These are phyloP conservation scores for Phytophthora megakarya DNA, from an alignment of 352 stramenopile species.

Conservation along the genomic window DNA sequence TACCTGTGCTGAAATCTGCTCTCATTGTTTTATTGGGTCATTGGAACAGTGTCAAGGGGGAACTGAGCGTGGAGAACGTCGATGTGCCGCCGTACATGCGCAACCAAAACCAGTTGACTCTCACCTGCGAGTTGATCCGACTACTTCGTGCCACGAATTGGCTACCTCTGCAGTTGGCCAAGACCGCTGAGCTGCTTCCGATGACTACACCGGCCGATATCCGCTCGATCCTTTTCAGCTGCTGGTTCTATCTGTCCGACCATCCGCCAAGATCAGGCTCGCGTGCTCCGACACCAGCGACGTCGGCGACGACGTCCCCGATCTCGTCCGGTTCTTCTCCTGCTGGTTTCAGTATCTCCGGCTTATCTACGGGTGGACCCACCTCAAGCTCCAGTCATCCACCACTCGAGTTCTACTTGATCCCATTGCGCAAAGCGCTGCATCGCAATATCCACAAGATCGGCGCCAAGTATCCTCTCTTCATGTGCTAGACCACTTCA, in stretches of 20 bases:
- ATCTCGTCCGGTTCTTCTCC: constrained; percentile 55
- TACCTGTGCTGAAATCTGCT: constrained; percentile 78
- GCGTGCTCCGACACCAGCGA: constrained; percentile 42
- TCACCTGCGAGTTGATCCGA: constrained; percentile 69
- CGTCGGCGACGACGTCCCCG: constrained; percentile 49
- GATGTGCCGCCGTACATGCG: constrained; percentile 85
- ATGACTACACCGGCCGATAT: constrained; percentile 73
- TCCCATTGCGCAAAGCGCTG: constrained; percentile 75
- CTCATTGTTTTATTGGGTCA: constrained; percentile 77
- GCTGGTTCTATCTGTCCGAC: constrained; percentile 85
- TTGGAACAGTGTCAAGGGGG: constrained; percentile 85
- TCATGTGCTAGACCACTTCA: constrained; percentile 22
- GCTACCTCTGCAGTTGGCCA: constrained; percentile 59
- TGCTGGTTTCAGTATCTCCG: constrained; percentile 33
- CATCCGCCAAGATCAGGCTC: constrained; percentile 54
- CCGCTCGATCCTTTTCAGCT: constrained; percentile 78
- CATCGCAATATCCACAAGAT: constrained; percentile 80
- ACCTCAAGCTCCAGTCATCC: constrained; percentile 36
- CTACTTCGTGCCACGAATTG: constrained; percentile 64
- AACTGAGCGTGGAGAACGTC: constrained; percentile 64
- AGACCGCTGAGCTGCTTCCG: constrained; percentile 65
- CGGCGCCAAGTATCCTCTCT: constrained; percentile 72
- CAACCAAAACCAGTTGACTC: constrained; percentile 67
- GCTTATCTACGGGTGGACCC: constrained; percentile 20
- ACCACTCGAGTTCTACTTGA: constrained; percentile 78